phyloP scores from a whole-genome alignment of 2,329 filamentous ascomycete species.

The Fusarium sp. region DNA sequence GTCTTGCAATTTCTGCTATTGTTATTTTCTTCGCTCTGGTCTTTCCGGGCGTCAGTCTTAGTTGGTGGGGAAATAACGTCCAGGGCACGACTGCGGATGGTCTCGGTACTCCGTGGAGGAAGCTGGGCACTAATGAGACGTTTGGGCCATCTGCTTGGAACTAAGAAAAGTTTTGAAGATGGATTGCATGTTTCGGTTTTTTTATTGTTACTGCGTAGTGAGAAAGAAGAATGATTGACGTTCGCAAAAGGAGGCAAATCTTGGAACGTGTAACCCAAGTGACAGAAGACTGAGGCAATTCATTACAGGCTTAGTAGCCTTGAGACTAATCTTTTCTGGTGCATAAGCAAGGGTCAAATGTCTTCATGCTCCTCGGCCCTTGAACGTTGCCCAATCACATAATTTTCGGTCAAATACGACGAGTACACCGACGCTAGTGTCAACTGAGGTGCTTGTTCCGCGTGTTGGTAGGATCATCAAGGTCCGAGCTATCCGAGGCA shows the following conservation, averaged over 20 bases:
- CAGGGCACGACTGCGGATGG: neutral
- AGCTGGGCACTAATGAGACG: neutral
- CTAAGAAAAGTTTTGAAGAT: neutral
- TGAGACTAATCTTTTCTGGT: too few relatives aligned
- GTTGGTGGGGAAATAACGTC: constrained; percentile 3
- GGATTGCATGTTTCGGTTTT: too few relatives aligned
- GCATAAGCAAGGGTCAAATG: neutral
- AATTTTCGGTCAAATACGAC: neutral
- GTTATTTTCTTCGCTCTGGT: neutral
- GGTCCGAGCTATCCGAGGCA: neutral
- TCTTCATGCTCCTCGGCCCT: neutral
- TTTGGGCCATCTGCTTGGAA: neutral
- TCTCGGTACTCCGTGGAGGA: neutral
- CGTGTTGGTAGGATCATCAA: too few relatives aligned
- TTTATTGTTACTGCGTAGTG: accelerated
- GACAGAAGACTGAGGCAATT: neutral
- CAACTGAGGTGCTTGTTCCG: neutral
- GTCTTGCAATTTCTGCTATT: neutral
- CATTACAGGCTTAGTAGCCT: accelerated
- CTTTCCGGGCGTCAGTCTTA: neutral
- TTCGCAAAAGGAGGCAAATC: accelerated
- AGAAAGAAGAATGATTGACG: neutral
- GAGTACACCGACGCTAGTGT: neutral
- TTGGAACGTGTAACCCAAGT: accelerated
- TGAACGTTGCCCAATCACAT: neutral